Evolutionary conservation across 768 basidiomycete genomes (phyloP).

Genomic region (Leccinum longicurvipes): DNA sequence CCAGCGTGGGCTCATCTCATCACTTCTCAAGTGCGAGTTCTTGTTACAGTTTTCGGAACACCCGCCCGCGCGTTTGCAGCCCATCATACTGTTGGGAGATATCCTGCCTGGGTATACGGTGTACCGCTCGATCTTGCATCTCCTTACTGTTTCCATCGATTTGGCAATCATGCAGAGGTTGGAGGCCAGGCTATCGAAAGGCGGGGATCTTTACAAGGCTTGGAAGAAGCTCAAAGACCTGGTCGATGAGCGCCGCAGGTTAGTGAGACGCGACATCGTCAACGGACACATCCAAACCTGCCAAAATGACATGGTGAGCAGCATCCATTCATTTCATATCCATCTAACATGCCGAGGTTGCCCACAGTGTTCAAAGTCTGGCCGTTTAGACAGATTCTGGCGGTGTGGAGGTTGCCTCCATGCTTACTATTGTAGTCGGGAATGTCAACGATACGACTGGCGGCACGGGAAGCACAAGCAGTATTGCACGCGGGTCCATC

Average conservation of each 20-base stretch:
- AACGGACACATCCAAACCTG: conserved; percentile 24
- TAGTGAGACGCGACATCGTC: conserved; percentile 16
- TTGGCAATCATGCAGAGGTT: conserved; percentile 2
- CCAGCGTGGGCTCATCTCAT: conserved; percentile 16
- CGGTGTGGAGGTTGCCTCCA: conserved; percentile 28
- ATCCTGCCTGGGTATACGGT: conserved; percentile 24
- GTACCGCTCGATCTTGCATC: conserved; percentile 24
- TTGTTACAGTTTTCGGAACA: conserved; percentile 20
- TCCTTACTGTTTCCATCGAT: conserved; percentile 10
- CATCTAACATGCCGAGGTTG: not conserved
- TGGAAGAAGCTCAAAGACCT: conserved; percentile 20
- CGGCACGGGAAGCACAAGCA: conserved; percentile 24
- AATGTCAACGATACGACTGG: conserved; percentile 30
- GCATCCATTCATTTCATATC: not conserved
- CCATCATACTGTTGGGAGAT: conserved; percentile 10
- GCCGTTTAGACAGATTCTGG: conserved; percentile 16
- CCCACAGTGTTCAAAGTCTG: conserved; percentile 22
- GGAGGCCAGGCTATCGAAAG: conserved; percentile 12
- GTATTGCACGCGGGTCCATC: conserved; percentile 22
- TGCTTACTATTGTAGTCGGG: conserved; percentile 27
- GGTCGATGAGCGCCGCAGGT: conserved; percentile 18
- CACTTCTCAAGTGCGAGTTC: conserved; percentile 23
- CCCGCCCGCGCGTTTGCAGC: conserved; percentile 2
- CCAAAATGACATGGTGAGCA: conserved; percentile 22
- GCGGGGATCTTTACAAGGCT: conserved; percentile 18